phyloP scores from a whole-genome alignment of 2,329 filamentous ascomycete genomes.

The Talaromyces verruculosus region DNA sequence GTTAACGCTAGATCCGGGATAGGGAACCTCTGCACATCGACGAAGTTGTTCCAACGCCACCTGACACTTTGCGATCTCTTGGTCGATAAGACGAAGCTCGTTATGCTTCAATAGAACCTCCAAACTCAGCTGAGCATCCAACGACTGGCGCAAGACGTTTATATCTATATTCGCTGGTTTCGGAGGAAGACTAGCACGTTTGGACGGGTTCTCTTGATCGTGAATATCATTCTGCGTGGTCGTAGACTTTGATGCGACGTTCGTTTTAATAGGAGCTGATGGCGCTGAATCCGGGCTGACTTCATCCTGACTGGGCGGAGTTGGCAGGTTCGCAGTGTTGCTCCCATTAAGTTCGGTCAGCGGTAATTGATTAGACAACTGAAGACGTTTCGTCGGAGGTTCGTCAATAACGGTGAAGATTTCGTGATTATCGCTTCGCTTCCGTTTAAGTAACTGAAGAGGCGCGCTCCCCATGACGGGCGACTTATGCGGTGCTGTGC shows the following conservation, averaged over 20 bases:
- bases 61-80: slow-evolving; percentile 95
- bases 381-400: slow-evolving; percentile 33
- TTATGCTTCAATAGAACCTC: slow-evolving; percentile 94
- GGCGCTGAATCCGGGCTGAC: not conserved
- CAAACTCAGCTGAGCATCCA: slow-evolving; percentile 84
- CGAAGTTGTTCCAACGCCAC: slow-evolving; percentile 89
- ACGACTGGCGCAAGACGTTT: slow-evolving; percentile 64
- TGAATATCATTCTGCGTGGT: slow-evolving; percentile 13
- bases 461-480: slow-evolving; percentile 32
- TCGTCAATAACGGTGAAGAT: slow-evolving; percentile 29
- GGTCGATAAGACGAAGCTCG: slow-evolving; percentile 89
- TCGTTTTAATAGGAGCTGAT: not conserved
- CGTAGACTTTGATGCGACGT: not conserved
- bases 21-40: slow-evolving; percentile 88
- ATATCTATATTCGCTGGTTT: slow-evolving; percentile 31
- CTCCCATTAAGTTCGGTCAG: slow-evolving; percentile 22
- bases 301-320: slow-evolving; percentile 3
- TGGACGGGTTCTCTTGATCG: slow-evolving; percentile 15
- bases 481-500: slow-evolving; percentile 36
- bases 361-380: slow-evolving; percentile 26
- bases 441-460: slow-evolving; percentile 58
- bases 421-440: slow-evolving; percentile 47
- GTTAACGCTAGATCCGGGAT: slow-evolving; percentile 66
- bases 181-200: slow-evolving; percentile 25
- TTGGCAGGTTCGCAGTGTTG: not conserved